These are phyloP conservation scores for Epichloe sylvatica DNA, from an alignment of 2,329 filamentous ascomycete species.

Conservation along the genomic window DNA sequence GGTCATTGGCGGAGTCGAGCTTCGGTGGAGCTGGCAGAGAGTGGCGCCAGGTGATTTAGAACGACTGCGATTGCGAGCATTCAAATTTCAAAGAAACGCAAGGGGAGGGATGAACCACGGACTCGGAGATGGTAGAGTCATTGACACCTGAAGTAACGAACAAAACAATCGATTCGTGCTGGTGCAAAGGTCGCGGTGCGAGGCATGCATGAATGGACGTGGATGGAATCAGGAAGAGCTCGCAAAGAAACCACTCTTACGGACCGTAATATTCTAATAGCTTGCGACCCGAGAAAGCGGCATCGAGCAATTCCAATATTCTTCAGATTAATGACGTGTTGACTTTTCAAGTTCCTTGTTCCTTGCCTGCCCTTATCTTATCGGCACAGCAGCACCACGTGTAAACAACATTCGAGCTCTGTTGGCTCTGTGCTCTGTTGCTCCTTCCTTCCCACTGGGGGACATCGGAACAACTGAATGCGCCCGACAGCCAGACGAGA, in stretches of 20 bases:
- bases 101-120: background rate
- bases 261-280: no score
- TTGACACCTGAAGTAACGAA: no score
- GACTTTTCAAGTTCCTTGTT: background rate
- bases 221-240: conserved; percentile 19
- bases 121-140: no score
- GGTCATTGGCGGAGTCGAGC: conserved; percentile 3
- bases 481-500: background rate
- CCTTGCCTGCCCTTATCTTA: background rate
- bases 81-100: background rate
- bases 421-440: background rate
- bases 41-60: background rate
- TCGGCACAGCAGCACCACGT: background rate
- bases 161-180: no score
- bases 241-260: background rate
- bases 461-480: background rate
- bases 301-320: background rate
- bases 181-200: background rate
- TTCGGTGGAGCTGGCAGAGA: conserved; percentile 3
- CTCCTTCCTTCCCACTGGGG: background rate
- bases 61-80: background rate
- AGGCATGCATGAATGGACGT: conserved; percentile 7
- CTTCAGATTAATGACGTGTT: no score
- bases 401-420: background rate
- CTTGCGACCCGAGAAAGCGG: background rate